Evolutionary conservation across 495 filamentous ascomycete species (phyloP), one percentile per base, ranked within the genome.

Genomic region (Coniosporium apollinis): DNA sequence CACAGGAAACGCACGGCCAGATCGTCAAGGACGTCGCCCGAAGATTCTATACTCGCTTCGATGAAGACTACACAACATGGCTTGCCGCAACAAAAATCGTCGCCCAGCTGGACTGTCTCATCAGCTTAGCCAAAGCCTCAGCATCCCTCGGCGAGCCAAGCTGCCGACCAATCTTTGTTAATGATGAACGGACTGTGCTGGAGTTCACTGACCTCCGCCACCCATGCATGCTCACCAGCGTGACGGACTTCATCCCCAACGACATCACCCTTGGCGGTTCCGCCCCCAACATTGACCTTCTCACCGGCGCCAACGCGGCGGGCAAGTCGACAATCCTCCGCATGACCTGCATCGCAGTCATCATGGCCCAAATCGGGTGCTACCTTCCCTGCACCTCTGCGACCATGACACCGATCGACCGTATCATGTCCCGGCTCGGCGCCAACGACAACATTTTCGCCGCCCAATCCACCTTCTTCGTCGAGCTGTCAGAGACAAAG

Each of bases 371-470:
- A 49, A 79, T 99, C 16, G 89, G 89, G 40, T 94, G 86, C 58
- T 82, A 93, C 46, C 72, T 99, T 3, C 89, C 89, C 15, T 82
- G 79, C 44, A 58, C 64, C 19, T 81, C 82, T 5, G 89, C 89
- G 7, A 70, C 65, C n/a, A 60, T 99, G 20, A 96, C 91, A 0
- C 85, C 89, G 0, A 68, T 87, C 19, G 91, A 99, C 54, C 81
- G 89, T 28, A 96, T 99, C 64, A 99, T 99, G 91, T 94, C 85
- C 4, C 84, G 91, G 16, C 79, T 99, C 0, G 91, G 91, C 10
- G 91, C 91, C 31, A 93, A 96, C 51, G 89, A 99, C 67, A 94
- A 94, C 58, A 96, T 99, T 54, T 94, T 99, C 51, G 91, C 87
- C 16, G 83, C 87, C 2, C 91, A 99, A 58, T 85, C 78, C 17